These are phyloP conservation scores for Hypoxylon sp. DNA, from an alignment of 2,329 filamentous ascomycete species.

Conservation along the genomic window DNA sequence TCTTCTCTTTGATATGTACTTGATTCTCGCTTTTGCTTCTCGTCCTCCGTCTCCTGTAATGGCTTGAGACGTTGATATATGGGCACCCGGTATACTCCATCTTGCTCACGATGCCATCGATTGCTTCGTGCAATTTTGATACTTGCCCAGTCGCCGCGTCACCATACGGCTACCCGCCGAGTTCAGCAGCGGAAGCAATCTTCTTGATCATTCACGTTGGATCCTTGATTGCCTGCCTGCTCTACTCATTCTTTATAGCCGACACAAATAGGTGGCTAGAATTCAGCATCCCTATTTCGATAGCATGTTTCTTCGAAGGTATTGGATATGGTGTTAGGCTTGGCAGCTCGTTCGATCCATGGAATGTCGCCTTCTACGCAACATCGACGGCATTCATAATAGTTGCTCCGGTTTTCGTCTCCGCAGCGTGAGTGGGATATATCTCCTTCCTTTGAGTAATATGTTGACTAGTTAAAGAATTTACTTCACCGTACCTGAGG, in stretches of 20 bases:
- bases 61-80: slow-evolving; percentile 21
- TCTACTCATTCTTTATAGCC: slow-evolving; percentile 40
- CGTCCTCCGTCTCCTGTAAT: slow-evolving; percentile 20
- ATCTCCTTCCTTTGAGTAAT: background rate
- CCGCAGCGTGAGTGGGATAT: slow-evolving; percentile 46
- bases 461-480: slow-evolving; percentile 48
- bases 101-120: slow-evolving; percentile 37
- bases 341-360: slow-evolving; percentile 46
- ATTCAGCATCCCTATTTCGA: slow-evolving; percentile 46
- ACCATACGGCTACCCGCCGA: slow-evolving; percentile 50
- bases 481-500: slow-evolving; percentile 49
- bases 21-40: slow-evolving; percentile 21
- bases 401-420: slow-evolving; percentile 52
- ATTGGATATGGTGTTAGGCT: slow-evolving; percentile 48
- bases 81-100: slow-evolving; percentile 2
- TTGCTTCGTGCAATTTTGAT: slow-evolving; percentile 43
- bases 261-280: slow-evolving; percentile 36
- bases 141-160: slow-evolving; percentile 44
- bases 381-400: slow-evolving; percentile 48
- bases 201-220: slow-evolving; percentile 47
- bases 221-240: slow-evolving; percentile 41
- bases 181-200: slow-evolving; percentile 37
- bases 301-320: slow-evolving; percentile 49
- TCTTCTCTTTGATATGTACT: slow-evolving; percentile 5
- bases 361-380: slow-evolving; percentile 47